Conservation (phyloP, 768 basidiomycete species). For the Boletus rubroflammeus region DNA sequence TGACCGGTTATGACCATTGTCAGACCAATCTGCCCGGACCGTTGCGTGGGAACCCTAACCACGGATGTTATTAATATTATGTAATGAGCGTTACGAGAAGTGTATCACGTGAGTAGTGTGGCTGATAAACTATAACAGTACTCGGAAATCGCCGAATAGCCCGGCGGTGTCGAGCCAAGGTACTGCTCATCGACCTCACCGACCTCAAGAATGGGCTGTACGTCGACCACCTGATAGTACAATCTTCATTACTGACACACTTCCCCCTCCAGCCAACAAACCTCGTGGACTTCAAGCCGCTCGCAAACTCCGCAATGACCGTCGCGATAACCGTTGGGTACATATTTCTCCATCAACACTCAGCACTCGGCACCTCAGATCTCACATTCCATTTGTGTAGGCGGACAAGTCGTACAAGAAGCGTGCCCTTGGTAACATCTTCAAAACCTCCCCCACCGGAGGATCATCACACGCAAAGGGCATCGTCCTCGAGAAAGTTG, state of each 20-base stretch:
- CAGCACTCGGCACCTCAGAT: neutral
- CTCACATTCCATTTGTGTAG: constrained; percentile 38
- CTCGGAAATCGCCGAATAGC: constrained; percentile 30
- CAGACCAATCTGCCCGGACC: too few species aligned
- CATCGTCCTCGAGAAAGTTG: constrained; percentile 99
- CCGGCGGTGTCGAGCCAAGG: constrained; percentile 4
- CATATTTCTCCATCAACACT: constrained; percentile 28
- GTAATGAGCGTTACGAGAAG: neutral
- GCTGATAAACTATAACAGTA: constrained; percentile 43
- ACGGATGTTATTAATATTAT: neutral
- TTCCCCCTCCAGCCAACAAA: constrained; percentile 75
- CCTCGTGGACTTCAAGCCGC: constrained; percentile 98
- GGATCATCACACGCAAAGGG: constrained; percentile 99
- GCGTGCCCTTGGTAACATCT: constrained; percentile 97
- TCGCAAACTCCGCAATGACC: constrained; percentile 92
- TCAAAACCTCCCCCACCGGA: constrained; percentile 99
- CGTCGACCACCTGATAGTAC: constrained; percentile 36
- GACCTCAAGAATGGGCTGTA: constrained; percentile 83
- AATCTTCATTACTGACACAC: constrained; percentile 3
- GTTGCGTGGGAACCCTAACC: too few species aligned
- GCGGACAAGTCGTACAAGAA: constrained; percentile 99
- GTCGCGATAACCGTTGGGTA: constrained; percentile 97
- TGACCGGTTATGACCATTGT: too few species aligned
- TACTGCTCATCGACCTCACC: constrained; percentile 43
- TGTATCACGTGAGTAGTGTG: constrained; percentile 20